phyloP scores from a whole-genome alignment of 108 stramenopile species.

The Fistulifera pelliculosa region DNA sequence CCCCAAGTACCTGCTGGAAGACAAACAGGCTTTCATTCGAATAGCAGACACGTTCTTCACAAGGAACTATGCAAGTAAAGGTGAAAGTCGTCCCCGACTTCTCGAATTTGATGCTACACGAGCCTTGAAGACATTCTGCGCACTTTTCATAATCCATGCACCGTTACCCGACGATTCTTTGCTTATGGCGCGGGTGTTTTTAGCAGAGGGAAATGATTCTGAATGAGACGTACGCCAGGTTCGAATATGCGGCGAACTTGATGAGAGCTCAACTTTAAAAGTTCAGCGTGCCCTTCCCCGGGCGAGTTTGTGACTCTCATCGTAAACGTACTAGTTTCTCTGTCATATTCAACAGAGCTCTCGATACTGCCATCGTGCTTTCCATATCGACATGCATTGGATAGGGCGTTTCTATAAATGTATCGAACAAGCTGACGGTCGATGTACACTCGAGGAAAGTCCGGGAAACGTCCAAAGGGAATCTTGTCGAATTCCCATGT shows the following conservation, averaged over 20 bases:
- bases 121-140: conserved; percentile 49
- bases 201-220: neutral
- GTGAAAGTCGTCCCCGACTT: conserved; percentile 36
- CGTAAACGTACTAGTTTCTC: conserved; percentile 18
- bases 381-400: conserved; percentile 70
- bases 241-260: conserved; percentile 38
- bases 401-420: conserved; percentile 62
- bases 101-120: conserved; percentile 40
- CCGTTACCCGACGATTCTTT: conserved; percentile 44
- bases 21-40: conserved; percentile 1
- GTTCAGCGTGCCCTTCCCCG: conserved; percentile 45
- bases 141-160: conserved; percentile 73
- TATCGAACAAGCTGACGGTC: conserved; percentile 52
- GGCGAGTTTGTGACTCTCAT: conserved; percentile 58
- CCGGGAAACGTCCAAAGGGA: conserved; percentile 28
- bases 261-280: conserved; percentile 25
- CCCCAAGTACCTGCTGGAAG: conserved; percentile 49
- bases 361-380: conserved; percentile 33
- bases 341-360: conserved; percentile 29
- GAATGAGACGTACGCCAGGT: conserved; percentile 35
- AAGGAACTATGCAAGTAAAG: conserved; percentile 14
- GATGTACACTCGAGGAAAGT: conserved; percentile 27
- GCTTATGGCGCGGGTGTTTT: neutral
- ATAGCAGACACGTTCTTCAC: neutral
- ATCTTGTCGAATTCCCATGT: conserved; percentile 14